These are phyloP conservation scores for Boletus sp. DNA, from an alignment of 768 basidiomycete genomes.

Conservation along the genomic window DNA sequence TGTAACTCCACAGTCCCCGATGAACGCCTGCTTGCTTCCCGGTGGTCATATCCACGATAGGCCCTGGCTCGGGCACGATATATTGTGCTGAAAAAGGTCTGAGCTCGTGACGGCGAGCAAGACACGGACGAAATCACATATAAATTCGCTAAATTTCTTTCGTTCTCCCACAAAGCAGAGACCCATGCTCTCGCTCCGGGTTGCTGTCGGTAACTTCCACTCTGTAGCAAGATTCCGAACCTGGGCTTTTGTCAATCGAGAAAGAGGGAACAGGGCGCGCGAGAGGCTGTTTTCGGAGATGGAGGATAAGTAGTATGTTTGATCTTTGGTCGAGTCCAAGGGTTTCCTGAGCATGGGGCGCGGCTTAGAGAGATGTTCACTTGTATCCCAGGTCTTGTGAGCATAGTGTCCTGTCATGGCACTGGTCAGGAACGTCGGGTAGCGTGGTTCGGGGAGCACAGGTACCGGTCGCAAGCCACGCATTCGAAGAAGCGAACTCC, in stretches of 20 bases:
- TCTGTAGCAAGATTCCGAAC: conserved; percentile 71
- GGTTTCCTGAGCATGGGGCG: conserved; percentile 57
- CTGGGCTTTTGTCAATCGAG: conserved; percentile 59
- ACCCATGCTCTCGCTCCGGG: conserved; percentile 86
- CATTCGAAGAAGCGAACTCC: conserved; percentile 29
- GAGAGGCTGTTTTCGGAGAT: conserved; percentile 64
- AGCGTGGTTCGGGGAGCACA: neutral
- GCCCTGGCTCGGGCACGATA: conserved; percentile 64
- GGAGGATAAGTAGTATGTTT: conserved; percentile 87
- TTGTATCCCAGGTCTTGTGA: conserved; percentile 52
- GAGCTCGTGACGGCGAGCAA: neutral
- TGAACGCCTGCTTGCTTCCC: conserved; percentile 61
- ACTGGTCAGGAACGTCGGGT: neutral
- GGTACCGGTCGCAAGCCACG: conserved; percentile 83
- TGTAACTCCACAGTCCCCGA: conserved; percentile 78
- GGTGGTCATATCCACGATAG: conserved; percentile 56
- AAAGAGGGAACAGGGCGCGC: conserved; percentile 80
- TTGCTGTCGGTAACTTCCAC: conserved; percentile 66
- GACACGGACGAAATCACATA: conserved; percentile 48
- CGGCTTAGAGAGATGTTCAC: conserved; percentile 1
- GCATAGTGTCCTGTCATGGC: conserved; percentile 77
- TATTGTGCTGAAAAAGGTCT: conserved; percentile 61
- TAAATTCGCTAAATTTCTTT: conserved; percentile 65
- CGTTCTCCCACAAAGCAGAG: conserved; percentile 92
- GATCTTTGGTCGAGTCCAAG: conserved; percentile 72